Evolutionary conservation across 345 rosid species (phyloP).

Genomic region (Citropsis articulata): DNA sequence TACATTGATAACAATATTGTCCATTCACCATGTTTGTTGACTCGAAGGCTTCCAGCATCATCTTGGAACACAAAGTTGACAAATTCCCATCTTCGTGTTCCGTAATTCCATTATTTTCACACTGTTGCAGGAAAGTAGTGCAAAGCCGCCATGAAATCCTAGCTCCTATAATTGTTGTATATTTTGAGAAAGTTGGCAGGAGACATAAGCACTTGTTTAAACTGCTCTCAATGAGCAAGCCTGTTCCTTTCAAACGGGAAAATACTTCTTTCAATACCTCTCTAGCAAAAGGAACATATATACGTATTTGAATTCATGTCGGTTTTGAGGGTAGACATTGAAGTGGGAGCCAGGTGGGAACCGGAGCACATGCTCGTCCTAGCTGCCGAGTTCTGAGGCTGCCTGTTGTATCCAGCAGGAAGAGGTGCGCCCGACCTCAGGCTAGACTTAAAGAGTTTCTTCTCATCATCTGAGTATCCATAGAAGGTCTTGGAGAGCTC

Average conservation of each 20-base stretch:
- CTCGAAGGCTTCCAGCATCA: conserved; percentile 48
- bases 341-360: conserved; percentile 41
- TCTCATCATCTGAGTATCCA: conserved; percentile 31
- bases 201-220: conserved; percentile 43
- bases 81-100: conserved; percentile 50
- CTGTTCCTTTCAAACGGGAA: conserved; percentile 25
- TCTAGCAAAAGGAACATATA: conserved; percentile 17
- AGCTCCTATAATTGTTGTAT: conserved; percentile 51
- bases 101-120: conserved; percentile 38
- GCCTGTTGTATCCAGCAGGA: conserved; percentile 43
- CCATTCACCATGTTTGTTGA: conserved; percentile 40
- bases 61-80: conserved; percentile 53
- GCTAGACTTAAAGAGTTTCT: conserved; percentile 27
- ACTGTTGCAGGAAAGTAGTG: conserved; percentile 39
- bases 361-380: conserved; percentile 40
- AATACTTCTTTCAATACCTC: conserved; percentile 38
- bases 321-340: conserved; percentile 44
- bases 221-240: conserved; percentile 33
- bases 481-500: conserved; percentile 44
- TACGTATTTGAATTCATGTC: conserved; percentile 39
- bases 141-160: conserved; percentile 43
- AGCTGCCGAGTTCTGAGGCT: conserved; percentile 34
- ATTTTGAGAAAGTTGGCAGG: conserved; percentile 36
- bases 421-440: conserved; percentile 33
- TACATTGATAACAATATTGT: conserved; percentile 39